phyloP scores from a whole-genome alignment of 345 rosid species.

The Capsella bursapastoris region DNA sequence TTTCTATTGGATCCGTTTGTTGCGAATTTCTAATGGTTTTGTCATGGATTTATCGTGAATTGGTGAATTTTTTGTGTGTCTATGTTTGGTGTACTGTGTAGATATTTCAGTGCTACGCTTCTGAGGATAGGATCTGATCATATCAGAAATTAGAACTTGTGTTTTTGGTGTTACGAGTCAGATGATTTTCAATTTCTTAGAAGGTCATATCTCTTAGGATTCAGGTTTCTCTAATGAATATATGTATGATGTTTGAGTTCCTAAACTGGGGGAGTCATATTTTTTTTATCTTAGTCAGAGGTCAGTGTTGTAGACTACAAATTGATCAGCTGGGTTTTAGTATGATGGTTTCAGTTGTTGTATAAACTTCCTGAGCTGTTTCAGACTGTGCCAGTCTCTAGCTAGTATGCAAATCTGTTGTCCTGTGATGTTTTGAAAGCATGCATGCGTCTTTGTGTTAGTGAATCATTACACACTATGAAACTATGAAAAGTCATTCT shows the following conservation, averaged over 20 bases:
- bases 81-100: not conserved
- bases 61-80: not conserved
- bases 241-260: not conserved
- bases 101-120: not conserved
- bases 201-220: not conserved
- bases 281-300: not conserved
- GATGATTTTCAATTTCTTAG: not conserved
- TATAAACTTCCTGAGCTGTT: not conserved
- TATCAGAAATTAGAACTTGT: slow-evolving; percentile 5
- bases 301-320: not conserved
- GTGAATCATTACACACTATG: not conserved
- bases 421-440: not conserved
- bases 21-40: not conserved
- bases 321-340: not conserved
- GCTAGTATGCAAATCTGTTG: not conserved
- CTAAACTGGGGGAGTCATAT: not conserved
- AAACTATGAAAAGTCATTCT: not conserved
- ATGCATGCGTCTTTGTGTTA: not conserved
- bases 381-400: not conserved
- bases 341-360: not conserved
- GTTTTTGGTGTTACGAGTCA: not conserved
- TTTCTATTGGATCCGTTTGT: not conserved
- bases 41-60: not conserved
- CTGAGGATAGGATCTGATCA: not conserved
- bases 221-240: not conserved